Evolutionary conservation across 306 rosid genomes (phyloP).

Genomic region (Casuarina cunninghamiana): DNA sequence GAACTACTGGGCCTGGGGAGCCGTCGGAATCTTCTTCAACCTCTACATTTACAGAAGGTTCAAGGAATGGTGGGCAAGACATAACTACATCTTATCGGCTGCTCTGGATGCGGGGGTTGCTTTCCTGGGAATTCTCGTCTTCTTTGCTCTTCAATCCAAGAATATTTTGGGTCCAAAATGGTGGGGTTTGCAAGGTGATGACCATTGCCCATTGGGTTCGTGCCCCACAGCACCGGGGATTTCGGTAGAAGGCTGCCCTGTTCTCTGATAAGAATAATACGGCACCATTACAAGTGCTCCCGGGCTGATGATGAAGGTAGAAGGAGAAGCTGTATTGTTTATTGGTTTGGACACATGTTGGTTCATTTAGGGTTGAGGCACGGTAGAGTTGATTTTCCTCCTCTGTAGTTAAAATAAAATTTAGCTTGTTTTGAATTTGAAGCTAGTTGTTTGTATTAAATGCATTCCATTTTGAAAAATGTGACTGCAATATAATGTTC

Average conservation of each 20-base stretch:
- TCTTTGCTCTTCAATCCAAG: constrained; percentile 51
- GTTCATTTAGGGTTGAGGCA: background rate
- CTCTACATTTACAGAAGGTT: constrained; percentile 38
- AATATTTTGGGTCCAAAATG: constrained; percentile 44
- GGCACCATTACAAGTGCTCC: no score
- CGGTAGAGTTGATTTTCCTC: no score
- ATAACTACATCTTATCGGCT: constrained; percentile 69
- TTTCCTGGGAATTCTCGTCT: constrained; percentile 47
- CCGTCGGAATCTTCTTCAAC: constrained; percentile 68
- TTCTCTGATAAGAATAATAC: constrained; percentile 13
- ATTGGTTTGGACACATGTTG: background rate
- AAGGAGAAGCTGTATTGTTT: background rate
- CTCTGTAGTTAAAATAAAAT: background rate
- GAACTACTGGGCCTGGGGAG: constrained; percentile 51
- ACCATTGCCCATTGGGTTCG: constrained; percentile 54
- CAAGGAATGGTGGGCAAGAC: constrained; percentile 73
- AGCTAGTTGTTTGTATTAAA: background rate
- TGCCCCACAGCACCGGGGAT: constrained; percentile 81
- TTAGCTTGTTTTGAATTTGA: background rate
- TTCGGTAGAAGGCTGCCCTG: constrained; percentile 48
- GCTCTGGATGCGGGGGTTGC: constrained; percentile 76
- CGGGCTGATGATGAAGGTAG: background rate
- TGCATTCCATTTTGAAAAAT: no score
- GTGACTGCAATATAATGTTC: no score
- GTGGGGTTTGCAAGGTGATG: constrained; percentile 61